Evolutionary conservation across 208 protist species (phyloP), one percentile per base, ranked within the genome.

Genomic region (Acanthamoeba sp.): DNA sequence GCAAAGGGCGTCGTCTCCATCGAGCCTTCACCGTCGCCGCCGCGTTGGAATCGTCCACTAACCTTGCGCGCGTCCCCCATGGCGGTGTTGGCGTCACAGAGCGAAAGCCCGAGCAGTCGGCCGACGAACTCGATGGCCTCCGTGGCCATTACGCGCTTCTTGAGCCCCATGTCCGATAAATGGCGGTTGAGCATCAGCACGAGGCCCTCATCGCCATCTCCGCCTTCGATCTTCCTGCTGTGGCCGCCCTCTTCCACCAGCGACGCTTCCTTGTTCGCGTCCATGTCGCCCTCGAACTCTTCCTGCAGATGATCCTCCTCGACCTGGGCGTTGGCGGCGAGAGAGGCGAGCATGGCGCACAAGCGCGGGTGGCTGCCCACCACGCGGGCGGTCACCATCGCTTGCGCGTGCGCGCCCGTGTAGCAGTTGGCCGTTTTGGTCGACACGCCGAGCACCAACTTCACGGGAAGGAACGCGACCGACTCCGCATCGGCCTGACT

Each of bases 101-200:
- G 59, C n/a, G 62, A 69, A 12, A 71, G 62, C 12, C 62, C 62
- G 29, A 71, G 62, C 29, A 71, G 29, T 6, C 62, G 62, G 62
- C 62, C 62, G 62, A 71, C 14, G 14, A 71, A 5, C 62, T 71
- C 62, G 62, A 71, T 38, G 62, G 62, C 62, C 62, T 71, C 62
- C 14, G 62, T 71, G 62, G 62, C 62, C 62, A 71, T 71, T 7
- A 71, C 12, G 29, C 36, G 12, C 62, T 71, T 22, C 1, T 14
- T 2, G 10, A 32, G 27, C 29, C 62, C 62, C 62, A 71, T 71
- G 62, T 71, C 62, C 9, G 29, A 38, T 7, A 71, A 2, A 12
- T 2, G 2, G 29, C 62, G 62, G 0, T 71, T 0, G 0, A 71
- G 29, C 29, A 22, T 32, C 9, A 71, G 62, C 62, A 71, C 62